Evolutionary conservation across 306 rosid species (phyloP), one percentile per base, ranked within the genome.

Genomic region (Bauhinia variegata): DNA sequence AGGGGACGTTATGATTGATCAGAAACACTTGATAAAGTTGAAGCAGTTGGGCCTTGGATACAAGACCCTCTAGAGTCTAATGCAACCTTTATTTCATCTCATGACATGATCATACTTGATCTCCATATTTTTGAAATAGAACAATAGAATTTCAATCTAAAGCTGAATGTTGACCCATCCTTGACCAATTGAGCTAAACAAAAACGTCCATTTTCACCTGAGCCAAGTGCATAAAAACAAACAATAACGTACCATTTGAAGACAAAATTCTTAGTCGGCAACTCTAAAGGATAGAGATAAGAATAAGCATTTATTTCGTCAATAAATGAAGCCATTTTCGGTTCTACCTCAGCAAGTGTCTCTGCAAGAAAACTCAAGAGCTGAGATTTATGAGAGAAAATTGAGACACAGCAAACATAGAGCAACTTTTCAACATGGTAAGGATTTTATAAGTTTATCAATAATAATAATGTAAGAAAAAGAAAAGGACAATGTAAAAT

Each of bases 231-330:
- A 42, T 7, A 13, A 28, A 5, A 23, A 23, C 2, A 44, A 62
- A 42, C 61, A 31, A 62, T 65, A 49, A 16, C 80, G 52, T 83
- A 90, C 99, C 99, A 93, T 83, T 88, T 93, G 82, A 93, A 84
- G 68, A 71, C 17, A 60, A 82, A 71, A 31, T 90, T 80, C 68
- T 84, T 68, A 60, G 99, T 86, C 49, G 91, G 92, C 76, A 85
- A 60, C 78, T 90, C 87, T 70, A 80, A 18, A 5, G 99, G 99
- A 65, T 88, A 93, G 14, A 70, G 43, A 83, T 90, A 93, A 72
- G 96, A 88, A 75, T 86, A 93, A 39, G 92, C 85, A 79, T 93
- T 93, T 60, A 74, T 63, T 62, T 88, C 96, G 76, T 93, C 99
- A 31, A 58, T 13, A 71, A 83, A 60, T 5, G 91, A 55, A 68